phyloP scores from a whole-genome alignment of 2,329 filamentous ascomycete species.

The Aurifilum marmelostoma region DNA sequence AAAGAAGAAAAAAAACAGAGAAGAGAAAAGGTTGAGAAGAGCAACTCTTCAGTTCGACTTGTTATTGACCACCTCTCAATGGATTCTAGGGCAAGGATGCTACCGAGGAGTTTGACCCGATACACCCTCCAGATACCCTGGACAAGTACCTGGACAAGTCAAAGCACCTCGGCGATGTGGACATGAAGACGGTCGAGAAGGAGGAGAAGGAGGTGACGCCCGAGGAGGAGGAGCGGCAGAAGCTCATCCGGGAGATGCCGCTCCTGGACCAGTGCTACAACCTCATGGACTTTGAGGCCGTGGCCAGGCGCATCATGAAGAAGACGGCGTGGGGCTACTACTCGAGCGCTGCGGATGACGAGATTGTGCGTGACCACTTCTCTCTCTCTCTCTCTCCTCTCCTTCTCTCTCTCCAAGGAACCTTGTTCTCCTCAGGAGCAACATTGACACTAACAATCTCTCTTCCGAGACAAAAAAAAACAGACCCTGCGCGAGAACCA shows the following conservation, averaged over 20 bases:
- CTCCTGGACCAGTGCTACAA: slow-evolving; percentile 88
- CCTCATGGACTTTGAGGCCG: slow-evolving; percentile 92
- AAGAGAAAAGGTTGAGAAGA: too few species aligned
- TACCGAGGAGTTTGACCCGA: slow-evolving; percentile 88
- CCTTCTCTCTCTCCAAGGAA: too few species aligned
- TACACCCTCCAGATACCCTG: slow-evolving; percentile 85
- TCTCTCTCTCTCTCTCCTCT: not conserved
- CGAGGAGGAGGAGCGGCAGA: slow-evolving; percentile 66
- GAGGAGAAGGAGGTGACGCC: slow-evolving; percentile 68
- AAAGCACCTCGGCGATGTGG: slow-evolving; percentile 87
- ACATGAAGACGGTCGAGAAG: slow-evolving; percentile 75
- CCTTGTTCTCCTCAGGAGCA: too few species aligned
- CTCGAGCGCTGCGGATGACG: slow-evolving; percentile 87
- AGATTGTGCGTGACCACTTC: slow-evolving; percentile 63
- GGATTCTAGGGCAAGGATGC: slow-evolving; percentile 79
- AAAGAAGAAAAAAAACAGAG: too few species aligned
- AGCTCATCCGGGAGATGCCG: slow-evolving; percentile 76
- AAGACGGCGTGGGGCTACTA: slow-evolving; percentile 98
- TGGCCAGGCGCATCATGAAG: slow-evolving; percentile 90
- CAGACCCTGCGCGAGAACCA: slow-evolving; percentile 96
- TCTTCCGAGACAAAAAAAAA: not conserved
- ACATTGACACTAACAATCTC: too few species aligned
- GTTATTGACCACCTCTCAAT: not conserved
- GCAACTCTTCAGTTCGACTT: not conserved
- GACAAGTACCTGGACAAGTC: slow-evolving; percentile 80